Base-by-base conservation (phyloP, 2,329 filamentous ascomycete genomes). In the Lojkania enalia region DNA sequence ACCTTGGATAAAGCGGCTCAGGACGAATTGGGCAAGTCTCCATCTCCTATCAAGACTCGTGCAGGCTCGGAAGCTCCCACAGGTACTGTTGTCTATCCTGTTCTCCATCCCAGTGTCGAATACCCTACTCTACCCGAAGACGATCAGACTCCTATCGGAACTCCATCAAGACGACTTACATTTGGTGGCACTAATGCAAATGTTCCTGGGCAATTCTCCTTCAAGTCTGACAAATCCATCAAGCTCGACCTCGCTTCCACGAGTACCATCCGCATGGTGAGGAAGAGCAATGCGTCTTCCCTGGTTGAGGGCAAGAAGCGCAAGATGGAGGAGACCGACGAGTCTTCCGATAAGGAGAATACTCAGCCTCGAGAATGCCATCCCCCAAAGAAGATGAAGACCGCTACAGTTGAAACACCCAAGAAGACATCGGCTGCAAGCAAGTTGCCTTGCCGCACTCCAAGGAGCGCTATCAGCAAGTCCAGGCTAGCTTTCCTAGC, bases 1-100 rank as follows among this genome's bases (percentile, higher is more conserved):
- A 84, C 85, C 25, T 80, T 88, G 53, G 53, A 72, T 64, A 57
- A 67, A 47, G 46, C 60, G 7, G 55, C 65, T 16, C 50, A 57
- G 14, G 61, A 68, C 14, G 67, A 65, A 29, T 31, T 64, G 29
- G 55, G 55, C 47, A 63, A 66, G 39, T 67, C 65, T 20, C 65
- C 64, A 9, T 68, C 66, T 7, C 67, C 65, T 1, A 60, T 66
- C 52, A 67, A 68, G 49, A 51, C 63, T 36, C 59, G 60, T 18
- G 66, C 65, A 21, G 61, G 59, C 20, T 67, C 64, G 15, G 67
- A 71, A 29, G 52, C 63, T 15, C 63, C 63, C 12, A 49, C 52
- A 20, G 64, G 64, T 15, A 59, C 66, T 18, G 56, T 66, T 12
- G 42, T 64, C 25, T 67, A 67, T 42, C 63, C 64, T 13, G 61